These are phyloP conservation scores for Polytrichum commune DNA, from an alignment of 225 moss, liverwort and hornwort species.

Conservation along the genomic window DNA sequence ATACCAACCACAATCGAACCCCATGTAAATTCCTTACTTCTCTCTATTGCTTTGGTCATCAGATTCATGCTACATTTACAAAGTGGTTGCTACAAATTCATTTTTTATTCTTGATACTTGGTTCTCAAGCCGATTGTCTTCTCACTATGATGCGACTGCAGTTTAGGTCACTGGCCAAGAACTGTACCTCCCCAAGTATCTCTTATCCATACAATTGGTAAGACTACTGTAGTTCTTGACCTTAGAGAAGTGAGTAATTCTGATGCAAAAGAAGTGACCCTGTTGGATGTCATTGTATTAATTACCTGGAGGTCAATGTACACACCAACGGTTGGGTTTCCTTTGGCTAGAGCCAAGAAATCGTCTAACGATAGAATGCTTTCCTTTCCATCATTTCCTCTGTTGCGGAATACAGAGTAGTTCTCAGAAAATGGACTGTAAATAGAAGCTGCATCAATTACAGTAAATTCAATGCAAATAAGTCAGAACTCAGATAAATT, in stretches of 20 bases:
- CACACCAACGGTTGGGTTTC: slow-evolving; percentile 1
- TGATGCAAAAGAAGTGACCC: too few relatives aligned
- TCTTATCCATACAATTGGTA: background rate
- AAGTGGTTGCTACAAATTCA: too few relatives aligned
- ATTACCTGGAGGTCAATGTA: slow-evolving; percentile 7
- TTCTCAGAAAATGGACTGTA: slow-evolving; percentile 1
- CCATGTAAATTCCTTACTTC: too few relatives aligned
- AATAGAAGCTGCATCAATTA: slow-evolving; percentile 7
- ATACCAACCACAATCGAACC: too few relatives aligned
- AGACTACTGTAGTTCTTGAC: background rate
- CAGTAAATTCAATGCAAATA: background rate
- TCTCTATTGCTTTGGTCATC: too few relatives aligned
- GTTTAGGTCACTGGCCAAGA: too few relatives aligned
- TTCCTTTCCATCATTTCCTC: slow-evolving; percentile 5
- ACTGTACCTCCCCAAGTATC: too few relatives aligned
- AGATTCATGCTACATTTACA: too few relatives aligned
- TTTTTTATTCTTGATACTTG: too few relatives aligned
- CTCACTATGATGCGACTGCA: too few relatives aligned
- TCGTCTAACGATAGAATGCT: slow-evolving; percentile 2
- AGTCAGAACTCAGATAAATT: too few relatives aligned
- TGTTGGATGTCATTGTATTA: background rate
- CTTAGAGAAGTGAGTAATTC: background rate
- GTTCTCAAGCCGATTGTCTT: too few relatives aligned
- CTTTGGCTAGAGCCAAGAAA: slow-evolving; percentile 2
- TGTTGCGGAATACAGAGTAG: background rate